phyloP scores from a whole-genome alignment of 2,329 filamentous ascomycete species.

The Pyrenochaeta sp. region DNA sequence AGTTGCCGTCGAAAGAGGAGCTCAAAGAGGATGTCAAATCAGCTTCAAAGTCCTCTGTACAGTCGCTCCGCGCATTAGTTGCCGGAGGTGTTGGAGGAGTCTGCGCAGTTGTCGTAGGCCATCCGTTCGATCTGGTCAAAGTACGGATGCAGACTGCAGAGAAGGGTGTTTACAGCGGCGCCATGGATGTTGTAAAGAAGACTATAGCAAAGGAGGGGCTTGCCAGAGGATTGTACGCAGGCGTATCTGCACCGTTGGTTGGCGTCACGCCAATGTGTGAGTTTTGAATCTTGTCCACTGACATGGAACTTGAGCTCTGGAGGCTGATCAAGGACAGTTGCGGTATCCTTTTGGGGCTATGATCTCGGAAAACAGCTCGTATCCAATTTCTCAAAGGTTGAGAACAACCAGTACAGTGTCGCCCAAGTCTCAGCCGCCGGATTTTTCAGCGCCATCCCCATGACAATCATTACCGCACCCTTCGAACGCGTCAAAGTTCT shows the following conservation, averaged over 20 bases:
- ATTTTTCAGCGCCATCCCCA: slow-evolving; percentile 93
- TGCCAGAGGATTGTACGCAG: slow-evolving; percentile 84
- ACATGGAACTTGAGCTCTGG: background rate
- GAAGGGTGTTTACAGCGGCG: slow-evolving; percentile 86
- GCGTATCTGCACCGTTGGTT: slow-evolving; percentile 91
- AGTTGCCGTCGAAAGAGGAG: slow-evolving; percentile 50
- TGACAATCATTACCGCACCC: slow-evolving; percentile 97
- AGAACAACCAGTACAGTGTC: slow-evolving; percentile 77
- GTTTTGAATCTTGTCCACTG: too few relatives aligned
- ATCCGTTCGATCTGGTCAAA: slow-evolving; percentile 98
- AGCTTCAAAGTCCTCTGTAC: slow-evolving; percentile 62
- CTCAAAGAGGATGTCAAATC: slow-evolving; percentile 61
- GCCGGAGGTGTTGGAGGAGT: slow-evolving; percentile 93
- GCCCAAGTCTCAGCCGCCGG: slow-evolving; percentile 89
- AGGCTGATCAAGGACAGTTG: slow-evolving; percentile 55
- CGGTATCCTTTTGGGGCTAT: slow-evolving; percentile 81
- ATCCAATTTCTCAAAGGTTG: slow-evolving; percentile 67
- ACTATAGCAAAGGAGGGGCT: slow-evolving; percentile 88
- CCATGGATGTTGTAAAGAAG: slow-evolving; percentile 89
- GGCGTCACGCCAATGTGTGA: slow-evolving; percentile 99
- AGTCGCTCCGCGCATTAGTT: slow-evolving; percentile 78
- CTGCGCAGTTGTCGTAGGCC: slow-evolving; percentile 89
- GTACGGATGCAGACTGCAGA: slow-evolving; percentile 96
- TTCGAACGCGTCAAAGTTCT: slow-evolving; percentile 99
- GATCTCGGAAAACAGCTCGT: slow-evolving; percentile 94